Evolutionary conservation across 2,329 filamentous ascomycete genomes (phyloP).

Genomic region (Exophiala bonariae): DNA sequence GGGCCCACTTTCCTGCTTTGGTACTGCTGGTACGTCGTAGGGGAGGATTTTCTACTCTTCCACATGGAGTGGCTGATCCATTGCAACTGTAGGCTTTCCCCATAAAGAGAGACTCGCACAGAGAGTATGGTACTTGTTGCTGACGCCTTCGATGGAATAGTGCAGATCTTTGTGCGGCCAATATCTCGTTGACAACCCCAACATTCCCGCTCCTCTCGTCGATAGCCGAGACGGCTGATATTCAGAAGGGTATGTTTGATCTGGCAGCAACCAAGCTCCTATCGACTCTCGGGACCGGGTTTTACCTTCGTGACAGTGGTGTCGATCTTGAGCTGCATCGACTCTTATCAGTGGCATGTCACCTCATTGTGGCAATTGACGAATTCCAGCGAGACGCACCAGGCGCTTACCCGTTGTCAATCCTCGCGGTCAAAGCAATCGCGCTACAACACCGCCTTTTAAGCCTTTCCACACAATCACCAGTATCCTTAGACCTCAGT

Average conservation of each 20-base stretch:
- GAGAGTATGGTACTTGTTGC: not conserved
- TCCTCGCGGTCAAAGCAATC: constrained; percentile 3
- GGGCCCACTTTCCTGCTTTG: constrained; percentile 2
- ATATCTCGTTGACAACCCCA: not conserved
- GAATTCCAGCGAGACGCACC: constrained; percentile 1
- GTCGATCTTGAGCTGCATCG: not conserved
- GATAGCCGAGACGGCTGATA: not conserved
- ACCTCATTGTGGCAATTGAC: constrained; percentile 3
- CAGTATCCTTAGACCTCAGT: not conserved
- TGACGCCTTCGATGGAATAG: not conserved
- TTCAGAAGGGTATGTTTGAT: not conserved
- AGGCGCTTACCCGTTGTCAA: not conserved
- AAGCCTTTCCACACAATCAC: not conserved
- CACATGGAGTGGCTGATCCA: constrained; percentile 4
- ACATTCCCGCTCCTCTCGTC: constrained; percentile 4
- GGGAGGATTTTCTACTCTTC: constrained; percentile 3
- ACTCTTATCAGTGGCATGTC: not conserved
- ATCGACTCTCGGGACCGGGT: not conserved
- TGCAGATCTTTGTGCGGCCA: not conserved
- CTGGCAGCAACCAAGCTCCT: not conserved
- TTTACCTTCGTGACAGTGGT: not conserved
- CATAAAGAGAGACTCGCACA: not conserved
- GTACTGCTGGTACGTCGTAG: constrained; percentile 2
- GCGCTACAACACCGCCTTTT: constrained; percentile 6
- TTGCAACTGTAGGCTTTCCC: constrained; percentile 4